Evolutionary conservation across 1,284 basidiomycete species (phyloP).

Genomic region (Agaricales sp.): DNA sequence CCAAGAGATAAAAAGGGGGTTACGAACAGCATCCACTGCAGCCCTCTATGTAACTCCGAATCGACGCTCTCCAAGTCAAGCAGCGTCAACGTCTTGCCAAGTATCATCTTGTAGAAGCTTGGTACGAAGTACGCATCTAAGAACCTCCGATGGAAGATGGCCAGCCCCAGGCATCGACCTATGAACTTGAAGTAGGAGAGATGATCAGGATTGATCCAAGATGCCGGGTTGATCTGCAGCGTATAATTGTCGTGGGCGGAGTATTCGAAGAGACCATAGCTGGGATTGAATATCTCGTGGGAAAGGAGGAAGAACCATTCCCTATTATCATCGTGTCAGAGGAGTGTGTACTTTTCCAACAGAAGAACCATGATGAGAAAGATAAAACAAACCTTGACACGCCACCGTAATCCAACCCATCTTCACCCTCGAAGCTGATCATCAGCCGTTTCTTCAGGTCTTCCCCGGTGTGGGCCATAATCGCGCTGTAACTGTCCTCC

Average conservation of each 20-base stretch:
- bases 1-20: constrained; percentile 1
- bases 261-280: constrained; percentile 99
- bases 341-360: constrained; percentile 5
- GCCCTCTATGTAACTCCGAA: constrained; percentile 81
- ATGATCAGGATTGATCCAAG: constrained; percentile 97
- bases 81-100: constrained; percentile 79
- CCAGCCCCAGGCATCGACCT: constrained; percentile 86
- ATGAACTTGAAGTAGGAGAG: constrained; percentile 99
- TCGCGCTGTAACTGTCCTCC: constrained; percentile 93
- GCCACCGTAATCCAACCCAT: constrained; percentile 97
- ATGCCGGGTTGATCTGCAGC: constrained; percentile 95
- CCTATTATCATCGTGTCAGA: constrained; percentile 29
- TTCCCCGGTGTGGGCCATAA: constrained; percentile 91
- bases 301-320: constrained; percentile 99
- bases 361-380: background rate
- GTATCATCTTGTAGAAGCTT: constrained; percentile 98
- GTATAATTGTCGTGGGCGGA: constrained; percentile 99
- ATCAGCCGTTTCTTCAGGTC: constrained; percentile 96
- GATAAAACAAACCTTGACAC: constrained; percentile 64
- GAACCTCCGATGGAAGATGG: constrained; percentile 98
- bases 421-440: constrained; percentile 99
- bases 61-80: constrained; percentile 89
- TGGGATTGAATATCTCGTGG: constrained; percentile 98
- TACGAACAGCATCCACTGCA: constrained; percentile 94
- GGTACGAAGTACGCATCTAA: constrained; percentile 98